A percentile compares a stretch with the other conserved stretches of the same genome.
These are phyloP conservation scores for Domatiomyces catenatus DNA, from an alignment of 2,329 filamentous ascomycete species.

Conservation along the genomic window DNA sequence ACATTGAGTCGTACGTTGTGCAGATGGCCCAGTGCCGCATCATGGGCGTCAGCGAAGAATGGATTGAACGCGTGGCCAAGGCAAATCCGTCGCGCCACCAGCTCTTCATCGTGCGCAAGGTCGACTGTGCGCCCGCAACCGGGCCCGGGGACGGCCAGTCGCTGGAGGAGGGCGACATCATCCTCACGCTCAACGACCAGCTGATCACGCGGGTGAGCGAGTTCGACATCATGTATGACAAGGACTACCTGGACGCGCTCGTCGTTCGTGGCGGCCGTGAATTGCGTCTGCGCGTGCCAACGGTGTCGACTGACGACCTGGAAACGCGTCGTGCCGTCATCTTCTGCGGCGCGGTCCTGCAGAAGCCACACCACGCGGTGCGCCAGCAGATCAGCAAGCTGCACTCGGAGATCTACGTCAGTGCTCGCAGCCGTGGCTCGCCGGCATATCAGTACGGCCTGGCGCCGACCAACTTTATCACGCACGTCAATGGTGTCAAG, in stretches of 20 bases:
- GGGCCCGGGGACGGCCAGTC: constrained; percentile 31
- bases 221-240: constrained; percentile 90
- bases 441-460: constrained; percentile 82
- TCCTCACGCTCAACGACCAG: constrained; percentile 78
- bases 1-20: constrained; percentile 85
- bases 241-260: constrained; percentile 65
- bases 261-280: constrained; percentile 76
- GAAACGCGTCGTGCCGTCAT: constrained; percentile 85
- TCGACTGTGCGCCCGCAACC: constrained; percentile 44
- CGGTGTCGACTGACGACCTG: constrained; percentile 73
- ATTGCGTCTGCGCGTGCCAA: constrained; percentile 61
- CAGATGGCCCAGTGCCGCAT: constrained; percentile 94
- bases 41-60: constrained; percentile 91
- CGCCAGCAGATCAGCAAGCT: constrained; percentile 94
- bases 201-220: constrained; percentile 87
- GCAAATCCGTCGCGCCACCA: constrained; percentile 89
- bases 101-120: constrained; percentile 95
- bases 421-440: constrained; percentile 65
- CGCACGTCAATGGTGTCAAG: constrained; percentile 76
- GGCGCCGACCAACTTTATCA: constrained; percentile 93
- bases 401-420: constrained; percentile 92
- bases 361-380: constrained; percentile 88
- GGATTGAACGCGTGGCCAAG: constrained; percentile 78
- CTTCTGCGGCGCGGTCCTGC: constrained; percentile 88
- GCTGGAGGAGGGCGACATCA: constrained; percentile 78